These are phyloP conservation scores for Lathyrus tuberosus DNA, from an alignment of 306 rosid genomes.

Conservation along the genomic window DNA sequence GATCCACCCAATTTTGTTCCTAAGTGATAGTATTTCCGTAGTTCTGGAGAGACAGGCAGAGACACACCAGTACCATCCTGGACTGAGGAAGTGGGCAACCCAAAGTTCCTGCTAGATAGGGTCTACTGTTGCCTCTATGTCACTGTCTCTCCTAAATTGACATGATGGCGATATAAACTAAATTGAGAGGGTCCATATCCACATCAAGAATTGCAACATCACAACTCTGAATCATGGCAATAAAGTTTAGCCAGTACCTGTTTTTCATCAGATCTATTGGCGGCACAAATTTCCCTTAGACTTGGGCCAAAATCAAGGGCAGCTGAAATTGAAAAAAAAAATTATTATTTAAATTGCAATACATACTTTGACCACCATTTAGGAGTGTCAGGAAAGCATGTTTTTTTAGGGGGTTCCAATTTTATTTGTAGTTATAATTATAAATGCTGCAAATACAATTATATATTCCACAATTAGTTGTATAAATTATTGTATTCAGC, in stretches of 20 bases:
- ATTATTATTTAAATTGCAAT: slow-evolving; percentile 32
- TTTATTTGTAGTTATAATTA: slow-evolving; percentile 17
- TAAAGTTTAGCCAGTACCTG: slow-evolving; percentile 58
- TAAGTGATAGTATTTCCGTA: too few species aligned
- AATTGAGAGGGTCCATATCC: too few species aligned
- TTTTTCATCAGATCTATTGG: slow-evolving; percentile 85
- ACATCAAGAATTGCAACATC: slow-evolving; percentile 27
- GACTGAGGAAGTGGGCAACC: too few species aligned
- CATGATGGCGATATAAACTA: too few species aligned
- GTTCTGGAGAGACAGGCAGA: too few species aligned
- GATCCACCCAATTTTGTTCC: too few species aligned
- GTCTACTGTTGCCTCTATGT: too few species aligned
- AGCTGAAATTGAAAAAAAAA: slow-evolving; percentile 58
- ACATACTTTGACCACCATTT: slow-evolving; percentile 17
- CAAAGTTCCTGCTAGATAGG: too few species aligned
- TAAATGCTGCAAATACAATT: not conserved
- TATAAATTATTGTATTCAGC: too few species aligned
- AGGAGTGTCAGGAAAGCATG: slow-evolving; percentile 27
- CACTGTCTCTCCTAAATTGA: too few species aligned
- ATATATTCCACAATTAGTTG: too few species aligned
- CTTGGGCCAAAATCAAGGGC: slow-evolving; percentile 77
- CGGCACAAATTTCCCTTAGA: slow-evolving; percentile 86
- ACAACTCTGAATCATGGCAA: slow-evolving; percentile 24
- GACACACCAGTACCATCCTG: too few species aligned
- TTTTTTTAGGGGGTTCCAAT: slow-evolving; percentile 17